Evolutionary conservation across 2,329 filamentous ascomycete species (phyloP), one percentile per base, ranked within the genome.

Genomic region (Dactylellina leptospora): DNA sequence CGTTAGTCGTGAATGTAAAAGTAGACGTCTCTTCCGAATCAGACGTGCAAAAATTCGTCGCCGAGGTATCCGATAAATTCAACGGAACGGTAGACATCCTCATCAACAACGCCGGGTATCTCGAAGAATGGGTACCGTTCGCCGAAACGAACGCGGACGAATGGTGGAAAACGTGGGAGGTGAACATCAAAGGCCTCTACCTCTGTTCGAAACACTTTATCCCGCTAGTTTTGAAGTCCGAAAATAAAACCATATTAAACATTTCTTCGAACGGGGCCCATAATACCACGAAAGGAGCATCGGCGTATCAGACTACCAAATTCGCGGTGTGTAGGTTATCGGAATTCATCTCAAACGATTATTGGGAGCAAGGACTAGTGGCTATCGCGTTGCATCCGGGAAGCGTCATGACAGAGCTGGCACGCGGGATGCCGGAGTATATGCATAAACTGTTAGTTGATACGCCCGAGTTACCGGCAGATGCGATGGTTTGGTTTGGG

Each of bases 151-250:
- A 80, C 25, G 76, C 78, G 4, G 78, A 78, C 0, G 74, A 70
- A 1, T 82, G 80, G 80, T 80, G 78, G 79, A 77, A 79, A 18
- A 80, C 80, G 0, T 82, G 80, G 76, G 80, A 83, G 48, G 79
- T 84, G 40, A 86, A 86, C 74, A 45, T 85, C 10, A 79, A 80
- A 16, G 85, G 84, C 0, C 76, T 80, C 0, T 85, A 82, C 74
- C 77, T 84, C 1, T 75, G 82, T 9, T 77, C 80, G 3, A 80
- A 81, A 53, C 56, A 62, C 20, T 47, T 60, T 30, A 40, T 62
- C 3, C 68, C 71, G 0, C 23, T 63, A 1, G 51, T 63, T 10
- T 42, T 62, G n/a, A 38, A 42, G 22, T 71, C 40, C 6, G 2
- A 18, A 0, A 58, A 30, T 2, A 62, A 58, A 9, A 71, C 66